Percentiles rank a stretch among this genome's conserved stretches.
phyloP scores from a whole-genome alignment of 108 stramenopile genomes.

The Epithemia pelagica region DNA sequence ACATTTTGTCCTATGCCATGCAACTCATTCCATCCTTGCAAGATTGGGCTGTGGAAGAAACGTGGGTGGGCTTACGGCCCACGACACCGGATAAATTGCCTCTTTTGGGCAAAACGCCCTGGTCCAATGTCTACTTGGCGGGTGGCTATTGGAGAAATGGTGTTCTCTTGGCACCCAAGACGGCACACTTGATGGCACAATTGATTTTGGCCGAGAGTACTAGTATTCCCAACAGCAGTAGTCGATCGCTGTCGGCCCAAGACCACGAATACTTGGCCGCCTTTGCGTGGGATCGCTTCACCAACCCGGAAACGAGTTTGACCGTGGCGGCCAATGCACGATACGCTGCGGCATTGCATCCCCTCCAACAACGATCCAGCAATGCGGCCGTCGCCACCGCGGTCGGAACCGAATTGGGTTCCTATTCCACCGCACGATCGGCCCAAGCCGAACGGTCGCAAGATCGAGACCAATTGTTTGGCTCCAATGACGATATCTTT shows the following conservation, averaged over 20 bases:
- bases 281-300: constrained; percentile 83
- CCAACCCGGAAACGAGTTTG: constrained; percentile 42
- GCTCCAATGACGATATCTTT: constrained; percentile 39
- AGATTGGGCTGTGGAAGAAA: constrained; percentile 79
- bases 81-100: constrained; percentile 90
- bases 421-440: constrained; percentile 70
- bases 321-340: constrained; percentile 63
- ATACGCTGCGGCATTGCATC: constrained; percentile 75
- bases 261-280: constrained; percentile 51
- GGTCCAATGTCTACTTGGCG: constrained; percentile 79
- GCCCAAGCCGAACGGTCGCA: constrained; percentile 57
- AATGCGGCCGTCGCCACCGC: constrained; percentile 57
- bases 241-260: constrained; percentile 17
- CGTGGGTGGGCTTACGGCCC: constrained; percentile 90
- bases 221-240: constrained; percentile 13
- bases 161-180: constrained; percentile 86
- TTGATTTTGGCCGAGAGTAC: constrained; percentile 38
- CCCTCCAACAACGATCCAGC: constrained; percentile 50
- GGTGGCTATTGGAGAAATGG: constrained; percentile 96
- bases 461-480: constrained; percentile 52
- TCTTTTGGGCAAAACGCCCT: constrained; percentile 77
- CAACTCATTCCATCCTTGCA: constrained; percentile 73
- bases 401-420: constrained; percentile 81
- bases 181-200: constrained; percentile 52
- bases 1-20: constrained; percentile 54